phyloP scores from a whole-genome alignment of 164 flowering plant species.

The Paratinospora sagittata region DNA sequence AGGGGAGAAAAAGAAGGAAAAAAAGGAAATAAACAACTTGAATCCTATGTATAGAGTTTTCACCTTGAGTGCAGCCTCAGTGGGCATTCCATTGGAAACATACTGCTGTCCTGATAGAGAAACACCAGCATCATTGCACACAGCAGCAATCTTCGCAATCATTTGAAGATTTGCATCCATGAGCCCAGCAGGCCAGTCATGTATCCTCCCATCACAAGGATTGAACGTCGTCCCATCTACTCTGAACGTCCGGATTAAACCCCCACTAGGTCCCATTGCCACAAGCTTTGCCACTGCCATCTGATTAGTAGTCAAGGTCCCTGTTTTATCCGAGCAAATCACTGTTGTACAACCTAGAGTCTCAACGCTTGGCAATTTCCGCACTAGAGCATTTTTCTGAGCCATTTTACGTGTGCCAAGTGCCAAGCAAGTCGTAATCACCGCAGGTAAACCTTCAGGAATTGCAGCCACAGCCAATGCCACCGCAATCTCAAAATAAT shows the following conservation, averaged over 20 bases:
- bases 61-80: constrained; percentile 91
- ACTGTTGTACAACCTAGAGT: constrained; percentile 58
- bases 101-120: constrained; percentile 45
- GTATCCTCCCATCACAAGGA: constrained; percentile 64
- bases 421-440: constrained; percentile 54
- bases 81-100: constrained; percentile 71
- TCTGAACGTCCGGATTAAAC: constrained; percentile 31
- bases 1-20: neutral
- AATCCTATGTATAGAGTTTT: constrained; percentile 1
- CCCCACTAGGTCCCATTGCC: constrained; percentile 40
- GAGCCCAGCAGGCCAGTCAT: constrained; percentile 49
- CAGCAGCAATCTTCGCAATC: constrained; percentile 66
- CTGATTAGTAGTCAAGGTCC: constrained; percentile 73
- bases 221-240: constrained; percentile 75
- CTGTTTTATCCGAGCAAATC: constrained; percentile 58
- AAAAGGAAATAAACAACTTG: neutral
- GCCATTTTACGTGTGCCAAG: constrained; percentile 62
- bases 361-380: constrained; percentile 60
- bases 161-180: constrained; percentile 75
- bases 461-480: constrained; percentile 63
- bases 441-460: constrained; percentile 56
- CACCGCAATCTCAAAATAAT: constrained; percentile 56
- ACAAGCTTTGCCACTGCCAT: constrained; percentile 73
- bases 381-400: constrained; percentile 49
- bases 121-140: constrained; percentile 78